A percentile compares a stretch with the other conserved stretches of the same genome.
phyloP scores from a whole-genome alignment of 805 yeast genomes.

The Ogataea nakhonphanomensis region DNA sequence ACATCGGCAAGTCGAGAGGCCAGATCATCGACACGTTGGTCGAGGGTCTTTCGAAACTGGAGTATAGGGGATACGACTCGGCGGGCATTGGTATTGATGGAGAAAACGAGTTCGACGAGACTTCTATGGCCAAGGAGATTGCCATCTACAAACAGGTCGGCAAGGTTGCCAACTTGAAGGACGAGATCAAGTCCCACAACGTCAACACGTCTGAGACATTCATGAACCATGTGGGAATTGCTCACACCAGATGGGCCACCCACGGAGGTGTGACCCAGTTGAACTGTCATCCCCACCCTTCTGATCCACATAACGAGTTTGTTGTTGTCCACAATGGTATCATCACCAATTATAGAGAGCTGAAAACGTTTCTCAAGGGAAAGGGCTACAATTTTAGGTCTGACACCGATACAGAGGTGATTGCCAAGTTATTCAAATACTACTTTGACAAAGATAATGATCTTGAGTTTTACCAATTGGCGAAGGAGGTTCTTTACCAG shows the following conservation, averaged over 20 bases:
- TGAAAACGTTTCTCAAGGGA: slow-evolving; percentile 72
- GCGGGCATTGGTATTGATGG: slow-evolving; percentile 97
- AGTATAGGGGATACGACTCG: slow-evolving; percentile 97
- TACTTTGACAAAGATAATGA: slow-evolving; percentile 76
- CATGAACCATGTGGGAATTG: slow-evolving; percentile 90
- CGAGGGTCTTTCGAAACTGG: slow-evolving; percentile 82
- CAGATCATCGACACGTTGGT: slow-evolving; percentile 86
- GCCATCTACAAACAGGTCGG: slow-evolving; percentile 82
- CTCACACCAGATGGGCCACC: slow-evolving; percentile 99
- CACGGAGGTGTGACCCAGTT: slow-evolving; percentile 86
- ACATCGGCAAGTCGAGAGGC: slow-evolving; percentile 88
- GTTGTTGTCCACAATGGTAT: slow-evolving; percentile 97
- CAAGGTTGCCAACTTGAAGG: slow-evolving; percentile 78
- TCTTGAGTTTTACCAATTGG: slow-evolving; percentile 85
- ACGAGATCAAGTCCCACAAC: slow-evolving; percentile 49
- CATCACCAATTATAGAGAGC: slow-evolving; percentile 90
- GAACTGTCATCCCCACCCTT: slow-evolving; percentile 96
- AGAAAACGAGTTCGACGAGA: slow-evolving; percentile 44
- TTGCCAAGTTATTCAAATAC: slow-evolving; percentile 92
- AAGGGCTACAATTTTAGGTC: slow-evolving; percentile 84
- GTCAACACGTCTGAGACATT: slow-evolving; percentile 63
- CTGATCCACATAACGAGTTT: slow-evolving; percentile 80
- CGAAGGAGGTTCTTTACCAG: slow-evolving; percentile 88
- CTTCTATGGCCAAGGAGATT: slow-evolving; percentile 51
- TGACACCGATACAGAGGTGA: slow-evolving; percentile 97